Evolutionary conservation across 768 basidiomycete species (phyloP).

Genomic region (Suillus paluster): DNA sequence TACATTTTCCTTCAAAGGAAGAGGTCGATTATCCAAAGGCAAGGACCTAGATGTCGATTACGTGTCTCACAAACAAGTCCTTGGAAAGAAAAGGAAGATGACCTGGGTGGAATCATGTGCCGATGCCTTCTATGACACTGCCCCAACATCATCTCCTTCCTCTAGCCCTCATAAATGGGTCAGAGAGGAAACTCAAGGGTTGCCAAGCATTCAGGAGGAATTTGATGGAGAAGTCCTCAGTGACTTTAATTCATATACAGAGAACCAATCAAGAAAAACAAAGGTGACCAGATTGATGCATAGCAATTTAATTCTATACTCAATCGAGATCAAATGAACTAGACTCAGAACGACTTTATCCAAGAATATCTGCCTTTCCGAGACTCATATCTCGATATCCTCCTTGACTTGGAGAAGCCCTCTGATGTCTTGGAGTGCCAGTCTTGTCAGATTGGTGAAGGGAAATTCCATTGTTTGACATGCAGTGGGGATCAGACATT

Average conservation of each 20-base stretch:
- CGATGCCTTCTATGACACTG: background rate
- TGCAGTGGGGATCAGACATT: constrained; percentile 6
- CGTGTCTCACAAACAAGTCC: background rate
- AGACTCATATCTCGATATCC: background rate
- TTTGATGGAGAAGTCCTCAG: background rate
- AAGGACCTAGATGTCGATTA: background rate
- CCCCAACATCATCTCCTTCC: background rate
- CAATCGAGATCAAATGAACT: background rate
- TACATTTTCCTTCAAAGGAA: background rate
- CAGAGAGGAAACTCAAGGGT: background rate
- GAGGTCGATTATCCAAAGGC: background rate
- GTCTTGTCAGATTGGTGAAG: background rate
- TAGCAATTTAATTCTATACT: background rate
- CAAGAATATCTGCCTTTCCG: constrained; percentile 1
- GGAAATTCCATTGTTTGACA: constrained; percentile 1
- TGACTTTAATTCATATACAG: background rate
- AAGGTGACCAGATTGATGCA: background rate
- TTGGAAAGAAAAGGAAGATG: background rate
- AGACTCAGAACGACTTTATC: constrained; percentile 13
- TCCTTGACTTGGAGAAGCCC: constrained; percentile 1
- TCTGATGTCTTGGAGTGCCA: background rate
- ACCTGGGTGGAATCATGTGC: background rate
- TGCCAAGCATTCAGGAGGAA: background rate
- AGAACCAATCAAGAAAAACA: background rate
- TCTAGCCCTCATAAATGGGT: background rate